Evolutionary conservation across 345 rosid species (phyloP).

Genomic region (Noccaea bulbosa): DNA sequence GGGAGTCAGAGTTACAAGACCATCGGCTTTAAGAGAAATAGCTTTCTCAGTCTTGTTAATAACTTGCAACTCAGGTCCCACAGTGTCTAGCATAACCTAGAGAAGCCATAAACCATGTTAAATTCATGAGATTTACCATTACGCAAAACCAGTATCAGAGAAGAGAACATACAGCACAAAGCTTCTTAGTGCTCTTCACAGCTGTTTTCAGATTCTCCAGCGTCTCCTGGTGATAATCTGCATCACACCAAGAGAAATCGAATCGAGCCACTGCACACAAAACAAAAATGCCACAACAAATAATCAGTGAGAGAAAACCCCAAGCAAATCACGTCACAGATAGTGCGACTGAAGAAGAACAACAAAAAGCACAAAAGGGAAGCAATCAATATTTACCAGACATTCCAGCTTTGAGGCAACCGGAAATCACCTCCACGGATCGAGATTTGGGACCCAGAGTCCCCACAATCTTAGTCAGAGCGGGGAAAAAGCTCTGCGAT

Average conservation of each 20-base stretch:
- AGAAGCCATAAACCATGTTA: slow-evolving; percentile 19
- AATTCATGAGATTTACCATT: slow-evolving; percentile 1
- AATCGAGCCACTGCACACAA: slow-evolving; percentile 71
- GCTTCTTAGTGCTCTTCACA: slow-evolving; percentile 76
- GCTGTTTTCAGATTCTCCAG: slow-evolving; percentile 74
- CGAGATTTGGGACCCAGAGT: slow-evolving; percentile 83
- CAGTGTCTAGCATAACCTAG: slow-evolving; percentile 93
- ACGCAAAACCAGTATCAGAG: background rate
- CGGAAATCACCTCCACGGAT: slow-evolving; percentile 65
- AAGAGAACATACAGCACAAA: slow-evolving; percentile 67
- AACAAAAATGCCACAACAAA: background rate
- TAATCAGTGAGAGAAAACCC: background rate
- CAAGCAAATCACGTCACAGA: background rate
- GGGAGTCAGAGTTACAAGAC: slow-evolving; percentile 70
- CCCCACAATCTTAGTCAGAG: slow-evolving; percentile 93
- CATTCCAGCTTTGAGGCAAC: slow-evolving; percentile 89
- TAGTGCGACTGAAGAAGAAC: background rate
- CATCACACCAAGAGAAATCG: slow-evolving; percentile 85
- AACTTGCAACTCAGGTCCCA: slow-evolving; percentile 92
- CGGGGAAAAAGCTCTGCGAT: slow-evolving; percentile 82
- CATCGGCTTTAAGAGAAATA: slow-evolving; percentile 78
- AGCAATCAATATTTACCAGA: slow-evolving; percentile 52
- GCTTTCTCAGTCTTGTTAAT: slow-evolving; percentile 67
- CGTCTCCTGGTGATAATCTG: slow-evolving; percentile 80
- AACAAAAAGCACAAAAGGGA: background rate